Percentiles rank a stretch among this genome's conserved stretches.
These are phyloP conservation scores for Volutella citrinella DNA, from an alignment of 2,329 filamentous ascomycete genomes.

Conservation along the genomic window DNA sequence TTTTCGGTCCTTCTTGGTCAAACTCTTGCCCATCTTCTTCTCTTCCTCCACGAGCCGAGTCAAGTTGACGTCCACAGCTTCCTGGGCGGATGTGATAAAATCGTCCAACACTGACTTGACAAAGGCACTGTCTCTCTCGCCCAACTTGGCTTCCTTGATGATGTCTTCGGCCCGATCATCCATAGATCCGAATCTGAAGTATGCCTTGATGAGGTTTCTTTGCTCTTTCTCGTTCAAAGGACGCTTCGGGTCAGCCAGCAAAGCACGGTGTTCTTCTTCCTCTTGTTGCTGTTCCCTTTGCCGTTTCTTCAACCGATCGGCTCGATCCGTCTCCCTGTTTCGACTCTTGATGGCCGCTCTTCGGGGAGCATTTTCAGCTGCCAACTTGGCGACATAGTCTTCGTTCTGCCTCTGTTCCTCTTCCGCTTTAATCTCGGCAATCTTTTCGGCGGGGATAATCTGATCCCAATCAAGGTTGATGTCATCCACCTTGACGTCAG, in stretches of 20 bases:
- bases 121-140: constrained; percentile 77
- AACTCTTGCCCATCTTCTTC: constrained; percentile 72
- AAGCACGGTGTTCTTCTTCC: constrained; percentile 66
- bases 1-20: constrained; percentile 97
- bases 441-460: constrained; percentile 91
- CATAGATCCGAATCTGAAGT: constrained; percentile 86
- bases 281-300: constrained; percentile 65
- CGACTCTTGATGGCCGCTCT: constrained; percentile 62
- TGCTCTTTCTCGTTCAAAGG: constrained; percentile 90
- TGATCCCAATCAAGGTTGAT: constrained; percentile 88
- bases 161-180: constrained; percentile 87
- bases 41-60: constrained; percentile 76
- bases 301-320: constrained; percentile 65
- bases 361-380: constrained; percentile 83
- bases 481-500: constrained; percentile 91
- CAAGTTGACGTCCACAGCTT: constrained; percentile 64
- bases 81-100: constrained; percentile 58
- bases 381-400: constrained; percentile 74
- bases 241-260: constrained; percentile 80
- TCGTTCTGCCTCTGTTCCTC: constrained; percentile 83
- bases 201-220: constrained; percentile 84
- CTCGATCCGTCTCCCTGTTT: constrained; percentile 58
- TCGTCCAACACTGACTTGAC: constrained; percentile 74
- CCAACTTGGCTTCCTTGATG: constrained; percentile 79
- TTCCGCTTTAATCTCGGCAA: constrained; percentile 84